Evolutionary conservation across 305 asterid genomes (phyloP), one percentile per base, ranked within the genome.

Genomic region (Nicotiana rustica): DNA sequence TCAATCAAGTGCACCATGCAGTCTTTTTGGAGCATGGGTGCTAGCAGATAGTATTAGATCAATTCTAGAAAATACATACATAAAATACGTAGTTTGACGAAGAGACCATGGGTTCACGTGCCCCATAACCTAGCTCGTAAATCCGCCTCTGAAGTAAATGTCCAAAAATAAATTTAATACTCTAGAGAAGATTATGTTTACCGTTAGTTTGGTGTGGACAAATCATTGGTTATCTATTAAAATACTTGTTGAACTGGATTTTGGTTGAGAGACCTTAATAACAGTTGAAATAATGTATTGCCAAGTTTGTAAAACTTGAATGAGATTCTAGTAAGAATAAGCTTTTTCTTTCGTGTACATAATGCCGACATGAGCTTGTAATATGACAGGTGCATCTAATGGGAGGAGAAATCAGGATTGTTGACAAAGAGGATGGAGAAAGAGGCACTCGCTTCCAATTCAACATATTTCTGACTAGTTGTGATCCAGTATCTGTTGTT

Each of bases 331-430:
- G 5, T 19, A 61, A 13, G 19, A 52, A 52, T 52, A 52, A 12
- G 59, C 59, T 10, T 52, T 52, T 10, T 3, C 10, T 52, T 52
- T 0, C 3, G 59, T 52, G 59, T 52, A 12, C 55, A 44, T 59
- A 59, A 57, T 57, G 60, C 64, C 15, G n/a, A 59, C 6, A 59
- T 59, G 66, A 60, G 29, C 13, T 61, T 19, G 67, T 70, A 25
- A 8, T 21, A 21, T 36, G 17, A 8, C 69, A 85, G 88, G 87
- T 88, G 10, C 81, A 88, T 15, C 64, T 88, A 10, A 86, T 86
- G 89, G 89, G 89, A 0, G 91, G 88, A 66, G 91, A 88, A 75
- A 86, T 86, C 60, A 70, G 19, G 67, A 86, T 88, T 57, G 77
- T 86, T 18, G 87, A 88, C 44, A 86, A 86, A 61, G 90, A 88